A percentile compares a stretch with the other conserved stretches of the same genome.
Conservation (phyloP, 2,329 filamentous ascomycete genomes). For the Penicillium sumatraense region DNA sequence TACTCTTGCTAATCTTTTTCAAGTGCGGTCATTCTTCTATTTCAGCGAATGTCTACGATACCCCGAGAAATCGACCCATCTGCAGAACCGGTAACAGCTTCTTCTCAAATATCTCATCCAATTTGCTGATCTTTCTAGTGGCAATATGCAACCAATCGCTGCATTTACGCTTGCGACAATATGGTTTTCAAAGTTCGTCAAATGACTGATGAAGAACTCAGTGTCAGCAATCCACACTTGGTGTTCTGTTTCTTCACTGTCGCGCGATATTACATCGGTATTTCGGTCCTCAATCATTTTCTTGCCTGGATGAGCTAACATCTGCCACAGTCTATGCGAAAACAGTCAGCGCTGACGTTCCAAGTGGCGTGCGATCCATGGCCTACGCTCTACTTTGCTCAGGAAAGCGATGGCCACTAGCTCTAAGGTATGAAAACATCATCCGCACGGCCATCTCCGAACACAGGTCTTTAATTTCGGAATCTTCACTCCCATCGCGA, state of each 20-base stretch:
- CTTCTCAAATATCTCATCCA: background rate
- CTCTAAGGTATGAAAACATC: constrained; percentile 1
- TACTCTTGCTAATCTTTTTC: background rate
- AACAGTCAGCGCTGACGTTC: constrained; percentile 6
- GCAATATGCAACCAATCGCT: constrained; percentile 9
- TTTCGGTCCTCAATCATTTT: background rate
- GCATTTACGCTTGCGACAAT: constrained; percentile 11
- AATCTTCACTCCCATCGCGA: background rate
- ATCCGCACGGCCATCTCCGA: constrained; percentile 8
- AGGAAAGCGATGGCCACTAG: constrained; percentile 6
- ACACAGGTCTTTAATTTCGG: constrained; percentile 3
- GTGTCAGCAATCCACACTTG: constrained; percentile 4
- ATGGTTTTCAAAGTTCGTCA: constrained; percentile 8
- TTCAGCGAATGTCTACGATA: constrained; percentile 6
- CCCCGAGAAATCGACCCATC: constrained; percentile 5
- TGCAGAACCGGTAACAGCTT: constrained; percentile 1
- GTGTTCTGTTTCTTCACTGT: constrained; percentile 8
- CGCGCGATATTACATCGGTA: constrained; percentile 10
- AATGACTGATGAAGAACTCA: constrained; percentile 9
- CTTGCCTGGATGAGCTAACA: too few species aligned
- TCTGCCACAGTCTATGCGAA: constrained; percentile 6
- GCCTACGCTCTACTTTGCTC: constrained; percentile 5
- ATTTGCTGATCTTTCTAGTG: constrained; percentile 1
- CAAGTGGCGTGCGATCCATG: constrained; percentile 3
- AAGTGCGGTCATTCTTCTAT: constrained; percentile 8